Conservation (phyloP, 768 basidiomycete species). For the Russula sp. region DNA sequence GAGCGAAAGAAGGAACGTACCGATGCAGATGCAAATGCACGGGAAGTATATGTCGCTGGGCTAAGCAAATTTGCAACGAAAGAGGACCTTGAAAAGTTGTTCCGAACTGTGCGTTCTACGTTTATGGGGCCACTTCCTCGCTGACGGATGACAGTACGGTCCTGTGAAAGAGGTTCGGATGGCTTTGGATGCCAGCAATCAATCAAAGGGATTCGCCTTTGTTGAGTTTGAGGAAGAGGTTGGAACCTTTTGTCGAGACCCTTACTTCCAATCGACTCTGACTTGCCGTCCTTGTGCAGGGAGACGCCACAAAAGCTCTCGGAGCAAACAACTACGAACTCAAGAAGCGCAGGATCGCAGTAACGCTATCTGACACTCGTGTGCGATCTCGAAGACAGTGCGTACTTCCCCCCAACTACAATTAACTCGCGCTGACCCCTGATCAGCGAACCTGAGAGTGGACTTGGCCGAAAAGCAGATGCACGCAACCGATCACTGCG, state of each 20-base stretch:
- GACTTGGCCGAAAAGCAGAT: slow-evolving; percentile 49
- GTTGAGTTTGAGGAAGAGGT: slow-evolving; percentile 86
- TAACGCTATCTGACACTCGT: slow-evolving; percentile 76
- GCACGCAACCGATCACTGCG: slow-evolving; percentile 65
- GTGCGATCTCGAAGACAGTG: slow-evolving; percentile 26
- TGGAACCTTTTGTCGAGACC: slow-evolving; percentile 20
- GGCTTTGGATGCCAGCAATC: slow-evolving; percentile 60
- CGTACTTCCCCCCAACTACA: background rate
- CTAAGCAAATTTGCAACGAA: slow-evolving; percentile 72
- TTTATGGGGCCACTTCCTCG: background rate
- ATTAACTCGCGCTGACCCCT: background rate
- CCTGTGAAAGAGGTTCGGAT: slow-evolving; percentile 74
- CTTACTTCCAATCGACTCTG: background rate
- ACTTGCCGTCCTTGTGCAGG: slow-evolving; percentile 33
- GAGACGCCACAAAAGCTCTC: slow-evolving; percentile 62
- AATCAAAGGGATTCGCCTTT: slow-evolving; percentile 83
- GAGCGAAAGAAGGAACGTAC: slow-evolving; percentile 83
- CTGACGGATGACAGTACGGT: slow-evolving; percentile 55
- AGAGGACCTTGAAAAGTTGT: slow-evolving; percentile 70
- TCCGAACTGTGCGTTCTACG: slow-evolving; percentile 52
- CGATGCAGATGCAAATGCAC: slow-evolving; percentile 76
- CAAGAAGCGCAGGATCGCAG: slow-evolving; percentile 84
- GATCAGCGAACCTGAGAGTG: slow-evolving; percentile 40
- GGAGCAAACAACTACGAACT: slow-evolving; percentile 81
- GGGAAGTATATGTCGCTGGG: slow-evolving; percentile 84